Evolutionary conservation across 1,284 basidiomycete species (phyloP).

Genomic region (Heliocybe sulcata): DNA sequence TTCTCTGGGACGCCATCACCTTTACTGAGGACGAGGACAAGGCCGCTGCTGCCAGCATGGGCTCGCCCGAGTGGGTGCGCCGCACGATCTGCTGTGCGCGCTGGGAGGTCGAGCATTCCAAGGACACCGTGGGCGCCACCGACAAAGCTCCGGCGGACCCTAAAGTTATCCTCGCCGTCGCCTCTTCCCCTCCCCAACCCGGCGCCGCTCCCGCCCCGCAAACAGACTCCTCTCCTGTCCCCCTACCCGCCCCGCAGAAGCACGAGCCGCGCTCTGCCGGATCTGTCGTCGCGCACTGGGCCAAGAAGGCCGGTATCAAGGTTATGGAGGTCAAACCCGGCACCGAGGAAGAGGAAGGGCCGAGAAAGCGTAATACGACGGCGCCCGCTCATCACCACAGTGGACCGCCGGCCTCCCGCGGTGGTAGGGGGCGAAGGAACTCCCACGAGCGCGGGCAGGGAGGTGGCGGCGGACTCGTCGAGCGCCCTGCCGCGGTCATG

Average conservation of each 20-base stretch:
- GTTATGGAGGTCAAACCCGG: conserved; percentile 45
- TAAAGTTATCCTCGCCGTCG: conserved; percentile 57
- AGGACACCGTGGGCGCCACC: conserved; percentile 11
- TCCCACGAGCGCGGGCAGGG: conserved; percentile 9
- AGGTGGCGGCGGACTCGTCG: conserved; percentile 39
- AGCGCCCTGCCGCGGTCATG: conserved; percentile 63
- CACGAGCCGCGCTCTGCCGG: conserved; percentile 61
- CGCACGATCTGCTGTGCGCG: conserved; percentile 73
- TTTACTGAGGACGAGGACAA: conserved; percentile 22
- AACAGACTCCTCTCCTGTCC: conserved; percentile 44
- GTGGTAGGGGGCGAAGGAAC: conserved; percentile 10
- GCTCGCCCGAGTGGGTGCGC: conserved; percentile 74
- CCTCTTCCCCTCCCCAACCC: conserved; percentile 27
- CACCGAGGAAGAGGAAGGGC: conserved; percentile 3
- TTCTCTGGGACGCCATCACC: conserved; percentile 65
- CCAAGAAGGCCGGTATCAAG: conserved; percentile 48
- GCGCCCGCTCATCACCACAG: not conserved
- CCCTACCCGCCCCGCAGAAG: conserved; percentile 55
- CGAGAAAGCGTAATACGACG: not conserved
- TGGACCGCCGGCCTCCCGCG: conserved; percentile 8
- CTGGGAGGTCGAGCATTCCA: conserved; percentile 51
- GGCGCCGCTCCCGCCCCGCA: conserved; percentile 23
- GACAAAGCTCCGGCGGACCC: conserved; percentile 14
- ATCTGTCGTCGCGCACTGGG: conserved; percentile 58
- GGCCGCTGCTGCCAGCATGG: conserved; percentile 19